These are phyloP conservation scores for Pleurozium schreberi DNA, from an alignment of 225 moss, liverwort and hornwort species.

Conservation along the genomic window DNA sequence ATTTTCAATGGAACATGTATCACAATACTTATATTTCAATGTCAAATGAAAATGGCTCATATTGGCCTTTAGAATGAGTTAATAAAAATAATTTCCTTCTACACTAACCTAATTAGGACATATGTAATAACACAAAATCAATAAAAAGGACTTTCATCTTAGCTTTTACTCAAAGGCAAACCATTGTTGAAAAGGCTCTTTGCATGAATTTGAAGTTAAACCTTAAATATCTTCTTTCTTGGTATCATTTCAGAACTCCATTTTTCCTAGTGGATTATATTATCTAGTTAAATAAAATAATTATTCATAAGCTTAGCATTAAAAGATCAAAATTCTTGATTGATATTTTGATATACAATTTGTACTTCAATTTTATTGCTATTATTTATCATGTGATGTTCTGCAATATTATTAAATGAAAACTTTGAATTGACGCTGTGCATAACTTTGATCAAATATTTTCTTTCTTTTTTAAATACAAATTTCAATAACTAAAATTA, in stretches of 20 bases:
- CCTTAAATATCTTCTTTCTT: no score
- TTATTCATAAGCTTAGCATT: no score
- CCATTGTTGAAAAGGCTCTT: not conserved
- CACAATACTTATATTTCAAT: not conserved
- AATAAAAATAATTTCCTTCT: not conserved
- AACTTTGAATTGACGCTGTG: not conserved
- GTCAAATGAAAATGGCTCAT: not conserved
- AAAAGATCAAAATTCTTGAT: no score
- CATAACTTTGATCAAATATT: no score
- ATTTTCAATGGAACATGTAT: not conserved
- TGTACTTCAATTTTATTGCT: not conserved
- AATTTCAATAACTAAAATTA: not conserved
- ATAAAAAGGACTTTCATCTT: not conserved
- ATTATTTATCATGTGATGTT: no score
- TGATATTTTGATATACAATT: not conserved
- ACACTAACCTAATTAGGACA: not conserved
- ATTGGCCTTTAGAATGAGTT: accelerated
- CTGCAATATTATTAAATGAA: not conserved
- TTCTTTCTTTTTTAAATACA: no score
- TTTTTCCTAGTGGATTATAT: not conserved
- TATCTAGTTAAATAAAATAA: not conserved
- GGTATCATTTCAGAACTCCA: not conserved
- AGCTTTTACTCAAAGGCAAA: accelerated
- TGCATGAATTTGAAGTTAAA: not conserved
- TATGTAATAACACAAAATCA: no score